Base-by-base conservation (phyloP, 768 basidiomycete species). In the Termitomyces sp. region DNA sequence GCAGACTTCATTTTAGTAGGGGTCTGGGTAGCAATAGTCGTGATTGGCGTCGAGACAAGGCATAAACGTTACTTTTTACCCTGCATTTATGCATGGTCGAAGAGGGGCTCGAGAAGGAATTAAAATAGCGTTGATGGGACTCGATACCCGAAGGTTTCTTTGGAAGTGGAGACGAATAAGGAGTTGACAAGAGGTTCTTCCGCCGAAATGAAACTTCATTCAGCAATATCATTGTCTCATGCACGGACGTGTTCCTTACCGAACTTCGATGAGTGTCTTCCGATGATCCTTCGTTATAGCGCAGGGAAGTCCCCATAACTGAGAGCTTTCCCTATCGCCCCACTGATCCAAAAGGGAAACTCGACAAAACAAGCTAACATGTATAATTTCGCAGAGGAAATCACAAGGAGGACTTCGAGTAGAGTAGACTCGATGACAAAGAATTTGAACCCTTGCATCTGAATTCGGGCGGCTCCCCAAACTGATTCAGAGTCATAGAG, bases 1-100 rank as follows among this genome's bases (percentile, higher is more conserved):
- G 10, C 50, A 28, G 57, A 58, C 30, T 62, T 66, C 64, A 66
- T 66, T 57, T 50, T 47, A 7, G 44, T 23, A 14, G 12, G 12
- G 20, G 26, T 16, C 14, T 1, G 2, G 18, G 18, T 40, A 32
- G 20, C 10, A 26, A 38, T 47, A 36, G 52, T 26, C 28, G 26
- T 32, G 35, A 49, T 47, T 33, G 43, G 20, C 30, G 48, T 40
- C 13, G 28, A 20, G 28, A 54, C 40, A 30, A 18, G 5, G n/a
- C 13, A 5, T 12, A 18, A 54, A 7, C 3, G 4, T 30, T 5
- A 12, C 41, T 13, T 43, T 10, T 28, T 41, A 16, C 52, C 58
- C n/a, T 16, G 52, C 16, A 53, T 59, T 59, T 59, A 59, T 59
- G 47, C 38, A 33, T 32, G 28, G 13, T 20, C 38, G 52, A 55